Evolutionary conservation across 768 basidiomycete genomes (phyloP).

Genomic region (Phanerochaete carnosa): DNA sequence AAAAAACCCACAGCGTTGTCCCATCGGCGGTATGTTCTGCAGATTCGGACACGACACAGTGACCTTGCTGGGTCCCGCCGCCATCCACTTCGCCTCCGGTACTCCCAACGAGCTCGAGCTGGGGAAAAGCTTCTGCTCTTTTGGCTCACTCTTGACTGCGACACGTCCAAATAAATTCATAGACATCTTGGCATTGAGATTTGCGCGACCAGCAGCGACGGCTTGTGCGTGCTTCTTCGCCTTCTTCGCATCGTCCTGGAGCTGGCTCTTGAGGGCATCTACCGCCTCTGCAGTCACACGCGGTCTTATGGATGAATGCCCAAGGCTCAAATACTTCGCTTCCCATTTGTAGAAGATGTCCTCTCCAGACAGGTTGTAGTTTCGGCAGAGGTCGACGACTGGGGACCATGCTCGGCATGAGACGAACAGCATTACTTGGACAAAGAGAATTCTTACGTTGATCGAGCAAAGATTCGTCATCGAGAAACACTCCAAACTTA

Average conservation of each 20-base stretch:
- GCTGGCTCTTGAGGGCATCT: constrained; percentile 21
- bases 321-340: constrained; percentile 35
- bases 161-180: constrained; percentile 14
- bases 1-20: constrained; percentile 52
- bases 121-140: neutral
- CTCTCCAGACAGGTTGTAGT: constrained; percentile 52
- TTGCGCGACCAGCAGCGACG: constrained; percentile 1
- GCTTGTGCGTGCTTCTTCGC: constrained; percentile 27
- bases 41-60: neutral
- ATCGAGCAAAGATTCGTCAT: constrained; percentile 9
- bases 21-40: constrained; percentile 27
- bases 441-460: constrained; percentile 4
- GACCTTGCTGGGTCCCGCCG: neutral
- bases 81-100: neutral
- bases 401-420: neutral
- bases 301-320: constrained; percentile 19
- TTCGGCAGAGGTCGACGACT: constrained; percentile 66
- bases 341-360: constrained; percentile 69
- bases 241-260: constrained; percentile 39
- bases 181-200: constrained; percentile 17
- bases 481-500: constrained; percentile 13
- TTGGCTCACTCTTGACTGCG: neutral
- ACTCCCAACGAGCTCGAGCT: neutral
- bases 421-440: neutral
- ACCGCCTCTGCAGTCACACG: neutral